Conservation (phyloP, 345 rosid genomes). For the Leavenworthia alabamica region DNA sequence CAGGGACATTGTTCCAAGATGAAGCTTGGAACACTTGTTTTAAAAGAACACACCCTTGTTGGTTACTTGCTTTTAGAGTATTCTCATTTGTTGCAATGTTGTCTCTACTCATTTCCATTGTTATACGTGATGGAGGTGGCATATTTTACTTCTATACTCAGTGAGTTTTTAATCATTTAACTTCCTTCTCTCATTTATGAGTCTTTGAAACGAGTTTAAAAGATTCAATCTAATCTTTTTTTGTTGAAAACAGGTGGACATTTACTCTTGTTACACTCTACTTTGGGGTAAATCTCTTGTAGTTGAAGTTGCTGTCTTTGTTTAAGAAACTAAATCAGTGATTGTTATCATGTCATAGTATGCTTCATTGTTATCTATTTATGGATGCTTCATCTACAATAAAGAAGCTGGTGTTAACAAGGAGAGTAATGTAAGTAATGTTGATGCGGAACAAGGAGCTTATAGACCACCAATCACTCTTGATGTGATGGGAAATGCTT, state of each 20-base stretch:
- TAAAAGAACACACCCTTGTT: slow-evolving; percentile 52
- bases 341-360: slow-evolving; percentile 34
- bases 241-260: slow-evolving; percentile 71
- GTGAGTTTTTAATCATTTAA: slow-evolving; percentile 41
- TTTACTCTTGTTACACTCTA: slow-evolving; percentile 75
- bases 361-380: slow-evolving; percentile 61
- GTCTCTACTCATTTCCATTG: slow-evolving; percentile 44
- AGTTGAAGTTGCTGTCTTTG: neutral
- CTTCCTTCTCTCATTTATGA: neutral
- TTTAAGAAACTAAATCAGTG: neutral
- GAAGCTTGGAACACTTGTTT: slow-evolving; percentile 80
- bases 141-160: slow-evolving; percentile 86
- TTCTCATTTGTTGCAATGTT: slow-evolving; percentile 50
- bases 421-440: slow-evolving; percentile 20
- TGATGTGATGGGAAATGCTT: slow-evolving; percentile 17
- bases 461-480: slow-evolving; percentile 47
- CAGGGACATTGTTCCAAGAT: slow-evolving; percentile 46
- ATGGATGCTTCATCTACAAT: slow-evolving; percentile 44
- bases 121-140: slow-evolving; percentile 53
- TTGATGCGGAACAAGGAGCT: slow-evolving; percentile 41
- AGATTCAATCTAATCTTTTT: slow-evolving; percentile 1
- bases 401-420: slow-evolving; percentile 27
- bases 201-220: slow-evolving; percentile 9
- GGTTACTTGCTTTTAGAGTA: slow-evolving; percentile 66
- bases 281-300: slow-evolving; percentile 62